phyloP scores from a whole-genome alignment of 108 stramenopile genomes.

The Pseudonitzschia multiseries region DNA sequence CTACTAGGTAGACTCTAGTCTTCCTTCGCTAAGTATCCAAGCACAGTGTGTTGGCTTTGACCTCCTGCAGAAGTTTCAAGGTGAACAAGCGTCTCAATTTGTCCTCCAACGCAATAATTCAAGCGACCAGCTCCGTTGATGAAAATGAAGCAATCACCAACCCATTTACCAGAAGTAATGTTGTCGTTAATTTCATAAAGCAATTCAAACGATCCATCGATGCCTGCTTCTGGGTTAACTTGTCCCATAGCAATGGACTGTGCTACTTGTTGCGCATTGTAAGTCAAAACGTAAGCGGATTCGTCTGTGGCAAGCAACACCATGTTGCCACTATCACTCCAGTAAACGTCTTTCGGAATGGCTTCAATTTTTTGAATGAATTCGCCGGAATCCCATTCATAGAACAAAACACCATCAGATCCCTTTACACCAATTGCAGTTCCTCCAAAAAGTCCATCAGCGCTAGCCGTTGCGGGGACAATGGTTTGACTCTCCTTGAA shows the following conservation, averaged over 20 bases:
- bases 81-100: constrained; percentile 96
- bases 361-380: constrained; percentile 97
- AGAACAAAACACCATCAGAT: constrained; percentile 90
- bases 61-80: constrained; percentile 87
- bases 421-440: constrained; percentile 92
- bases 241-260: constrained; percentile 83
- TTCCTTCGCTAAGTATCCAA: constrained; percentile 98
- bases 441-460: constrained; percentile 95
- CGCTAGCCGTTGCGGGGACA: constrained; percentile 87
- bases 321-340: constrained; percentile 95
- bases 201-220: constrained; percentile 95
- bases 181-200: constrained; percentile 90
- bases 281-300: constrained; percentile 88
- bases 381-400: constrained; percentile 94
- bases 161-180: constrained; percentile 96
- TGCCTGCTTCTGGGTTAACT: constrained; percentile 90
- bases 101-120: constrained; percentile 98
- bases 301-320: constrained; percentile 91
- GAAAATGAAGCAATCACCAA: constrained; percentile 99
- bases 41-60: constrained; percentile 76
- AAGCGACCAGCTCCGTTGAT: constrained; percentile 88
- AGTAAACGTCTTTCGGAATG: constrained; percentile 91
- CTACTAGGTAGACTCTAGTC: constrained; percentile 95
- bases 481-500: constrained; percentile 87
- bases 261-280: constrained; percentile 81